Evolutionary conservation across 164 flowering plant genomes (phyloP).

Genomic region (Vitis vinifera): ASM3070453v1 NC_081821.1:12251001-12251500

Average conservation of each 20-base stretch:
- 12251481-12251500: constrained; percentile 82
- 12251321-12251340: too few relatives aligned
- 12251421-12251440: background rate
- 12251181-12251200: constrained; percentile 87
- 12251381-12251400: background rate
- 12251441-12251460: background rate
- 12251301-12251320: too few relatives aligned
- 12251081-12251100: background rate
- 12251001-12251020: constrained; percentile 89
- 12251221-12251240: constrained; percentile 93
- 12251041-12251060: constrained; percentile 92
- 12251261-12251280: constrained; percentile 6
- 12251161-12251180: constrained; percentile 40
- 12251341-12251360: background rate
- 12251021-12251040: constrained; percentile 90
- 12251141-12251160: too few relatives aligned
- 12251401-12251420: background rate
- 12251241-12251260: constrained; percentile 96
- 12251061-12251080: constrained; percentile 28
- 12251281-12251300: background rate
- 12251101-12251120: too few relatives aligned
- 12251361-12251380: background rate
- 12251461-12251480: constrained; percentile 59
- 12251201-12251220: constrained; percentile 99
- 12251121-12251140: too few relatives aligned